A percentile compares a stretch with the other conserved stretches of the same genome.
Evolutionary conservation across 2,329 filamentous ascomycete species (phyloP).

Genomic region (Arthrobotrys entomopaga): DNA sequence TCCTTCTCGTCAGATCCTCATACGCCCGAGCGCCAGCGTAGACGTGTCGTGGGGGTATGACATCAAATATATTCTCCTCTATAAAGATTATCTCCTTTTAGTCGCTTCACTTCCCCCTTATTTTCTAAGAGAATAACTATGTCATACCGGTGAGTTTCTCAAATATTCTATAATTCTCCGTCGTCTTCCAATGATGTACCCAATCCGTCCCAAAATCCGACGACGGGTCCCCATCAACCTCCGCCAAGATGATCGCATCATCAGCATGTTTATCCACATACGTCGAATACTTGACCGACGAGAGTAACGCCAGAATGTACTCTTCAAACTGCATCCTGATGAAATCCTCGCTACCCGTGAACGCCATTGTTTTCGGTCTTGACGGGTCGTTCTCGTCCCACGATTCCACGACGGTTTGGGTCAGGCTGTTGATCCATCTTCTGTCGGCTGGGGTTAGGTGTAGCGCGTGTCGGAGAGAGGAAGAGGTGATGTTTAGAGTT

Average conservation of each 20-base stretch:
- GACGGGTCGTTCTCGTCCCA: conserved; percentile 94
- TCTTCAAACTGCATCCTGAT: conserved; percentile 97
- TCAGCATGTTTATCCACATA: conserved; percentile 68
- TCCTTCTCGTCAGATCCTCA: conserved; percentile 89
- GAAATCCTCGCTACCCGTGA: conserved; percentile 95
- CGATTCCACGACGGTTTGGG: conserved; percentile 91
- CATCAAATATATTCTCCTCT: conserved; percentile 83
- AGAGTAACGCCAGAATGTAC: conserved; percentile 88
- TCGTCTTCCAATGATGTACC: conserved; percentile 85
- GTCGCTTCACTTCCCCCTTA: background rate
- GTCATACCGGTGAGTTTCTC: conserved; percentile 65
- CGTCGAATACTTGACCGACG: conserved; percentile 87
- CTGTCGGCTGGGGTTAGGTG: conserved; percentile 85
- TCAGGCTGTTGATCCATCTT: conserved; percentile 95
- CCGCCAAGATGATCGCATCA: conserved; percentile 71
- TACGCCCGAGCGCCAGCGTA: conserved; percentile 92
- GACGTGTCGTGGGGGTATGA: conserved; percentile 91
- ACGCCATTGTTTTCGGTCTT: conserved; percentile 92
- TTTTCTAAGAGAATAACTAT: conserved; percentile 12
- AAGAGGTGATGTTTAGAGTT: conserved; percentile 82
- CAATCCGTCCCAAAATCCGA: conserved; percentile 85
- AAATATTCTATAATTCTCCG: conserved; percentile 93
- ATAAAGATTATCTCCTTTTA: conserved; percentile 68
- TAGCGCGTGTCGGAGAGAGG: conserved; percentile 79
- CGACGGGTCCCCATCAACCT: conserved; percentile 80